A percentile compares a stretch with the other conserved stretches of the same genome.
These are phyloP conservation scores for Babesia bigemina DNA, from an alignment of 169 alveolate species.

Conservation along the genomic window DNA sequence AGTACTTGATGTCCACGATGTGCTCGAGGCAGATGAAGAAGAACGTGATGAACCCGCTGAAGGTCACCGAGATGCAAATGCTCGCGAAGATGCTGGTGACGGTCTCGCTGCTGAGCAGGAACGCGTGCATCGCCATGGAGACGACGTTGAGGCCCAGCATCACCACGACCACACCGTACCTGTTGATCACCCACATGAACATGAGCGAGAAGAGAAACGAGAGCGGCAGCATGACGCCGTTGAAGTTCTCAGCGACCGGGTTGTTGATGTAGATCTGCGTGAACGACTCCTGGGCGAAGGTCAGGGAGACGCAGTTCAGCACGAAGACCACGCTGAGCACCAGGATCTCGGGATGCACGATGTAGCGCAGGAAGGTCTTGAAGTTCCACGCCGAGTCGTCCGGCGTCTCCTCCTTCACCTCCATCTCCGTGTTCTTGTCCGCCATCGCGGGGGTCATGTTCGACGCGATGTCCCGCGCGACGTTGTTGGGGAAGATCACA, in stretches of 20 bases:
- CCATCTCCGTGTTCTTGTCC: neutral
- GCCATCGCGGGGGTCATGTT: constrained; percentile 27
- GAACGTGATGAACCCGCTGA: constrained; percentile 64
- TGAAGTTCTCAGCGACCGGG: constrained; percentile 40
- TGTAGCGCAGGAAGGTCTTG: constrained; percentile 11
- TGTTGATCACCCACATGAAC: constrained; percentile 46
- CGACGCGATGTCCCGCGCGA: constrained; percentile 40
- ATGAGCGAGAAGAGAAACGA: constrained; percentile 50
- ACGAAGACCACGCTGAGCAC: constrained; percentile 35
- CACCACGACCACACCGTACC: constrained; percentile 33
- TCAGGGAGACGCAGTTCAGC: constrained; percentile 50
- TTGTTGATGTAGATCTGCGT: constrained; percentile 37
- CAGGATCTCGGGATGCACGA: constrained; percentile 28
- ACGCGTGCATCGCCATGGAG: constrained; percentile 37
- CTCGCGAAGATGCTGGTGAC: constrained; percentile 39
- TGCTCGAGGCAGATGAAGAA: constrained; percentile 52
- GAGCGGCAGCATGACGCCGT: constrained; percentile 45
- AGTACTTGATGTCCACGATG: constrained; percentile 54
- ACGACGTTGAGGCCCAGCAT: constrained; percentile 42
- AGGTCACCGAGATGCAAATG: constrained; percentile 50
- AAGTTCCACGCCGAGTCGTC: constrained; percentile 38
- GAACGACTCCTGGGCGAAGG: constrained; percentile 63
- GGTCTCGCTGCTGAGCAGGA: constrained; percentile 10
- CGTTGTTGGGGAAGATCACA: constrained; percentile 48
- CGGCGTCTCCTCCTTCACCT: neutral